Evolutionary conservation across 352 stramenopile genomes (phyloP), one percentile per base, ranked within the genome.

Genomic region (Peronospora farinosa): DNA sequence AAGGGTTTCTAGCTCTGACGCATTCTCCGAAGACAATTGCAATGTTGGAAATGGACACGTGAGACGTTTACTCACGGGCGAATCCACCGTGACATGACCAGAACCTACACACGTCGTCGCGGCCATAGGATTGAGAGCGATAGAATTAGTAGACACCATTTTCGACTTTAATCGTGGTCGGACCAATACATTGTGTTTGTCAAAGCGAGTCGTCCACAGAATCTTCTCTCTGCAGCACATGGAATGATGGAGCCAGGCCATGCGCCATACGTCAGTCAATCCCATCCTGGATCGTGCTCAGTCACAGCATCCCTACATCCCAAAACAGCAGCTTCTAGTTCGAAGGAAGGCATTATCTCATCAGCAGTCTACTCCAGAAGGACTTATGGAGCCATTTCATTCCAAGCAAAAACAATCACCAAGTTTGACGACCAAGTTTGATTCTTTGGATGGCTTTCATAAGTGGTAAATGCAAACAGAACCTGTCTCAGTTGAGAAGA

Each of bases 1-100:
- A 3, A 72, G 40, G 2, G 32, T 47, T 25, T 62, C 33, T 9
- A 76, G 39, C 28, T 70, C 51, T 2, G 43, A 21, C 1, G 54
- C 41, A 2, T 30, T 59, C 12, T 32, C 36, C 3, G 51, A 10
- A 6, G 66, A 59, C 41, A 75, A 67, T 17, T 58, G 36, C 40
- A 76, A 59, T 19, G 63, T 53, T 8, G 67, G 40, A 37, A 76
- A 76, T 23, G 67, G 67, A 55, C 56, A 65, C 28, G 37, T 42
- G 47, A 60, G 55, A 13, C 46, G 44, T 46, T 70, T 63, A 2
- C n/a, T 42, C 40, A 65, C 51, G 15, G 46, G 54, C 37, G 39
- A 31, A 23, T 51, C 41, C 31, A 57, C 55, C 21, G 36, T 43
- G 10, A 51, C 38, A 7, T 32, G 13, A 30, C 32, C 48, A 3